Percentiles rank a stretch among this genome's conserved stretches.
Evolutionary conservation across 2,329 filamentous ascomycete species (phyloP).

Genomic region (Lecanoromycetidae sp.): DNA sequence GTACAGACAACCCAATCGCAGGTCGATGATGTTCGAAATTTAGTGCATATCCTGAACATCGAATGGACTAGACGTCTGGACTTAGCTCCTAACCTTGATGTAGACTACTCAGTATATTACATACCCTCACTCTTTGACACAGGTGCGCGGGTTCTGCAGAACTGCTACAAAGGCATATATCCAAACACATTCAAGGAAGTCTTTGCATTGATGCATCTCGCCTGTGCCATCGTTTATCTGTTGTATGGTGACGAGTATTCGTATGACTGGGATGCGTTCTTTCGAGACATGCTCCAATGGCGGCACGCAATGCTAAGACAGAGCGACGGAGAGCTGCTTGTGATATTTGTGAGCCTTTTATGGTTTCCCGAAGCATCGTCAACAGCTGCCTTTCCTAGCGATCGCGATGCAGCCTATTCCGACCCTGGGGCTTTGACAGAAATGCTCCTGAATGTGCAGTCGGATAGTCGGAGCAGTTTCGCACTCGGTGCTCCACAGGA

Average conservation of each 20-base stretch:
- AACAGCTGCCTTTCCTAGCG: background rate
- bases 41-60: background rate
- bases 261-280: constrained; percentile 5
- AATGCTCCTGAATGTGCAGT: too few relatives aligned
- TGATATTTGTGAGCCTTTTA: background rate
- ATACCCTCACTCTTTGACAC: background rate
- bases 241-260: background rate
- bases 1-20: background rate
- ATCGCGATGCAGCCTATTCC: too few relatives aligned
- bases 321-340: background rate
- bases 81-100: background rate
- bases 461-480: too few relatives aligned
- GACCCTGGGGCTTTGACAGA: too few relatives aligned
- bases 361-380: background rate
- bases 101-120: background rate
- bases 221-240: constrained; percentile 1
- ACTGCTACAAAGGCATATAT: background rate
- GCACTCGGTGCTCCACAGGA: too few relatives aligned
- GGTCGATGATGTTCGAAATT: background rate
- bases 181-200: constrained; percentile 5
- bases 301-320: background rate
- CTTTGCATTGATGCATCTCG: constrained; percentile 6
- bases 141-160: background rate
- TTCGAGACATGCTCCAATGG: constrained; percentile 3
- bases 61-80: constrained; percentile 1